Conservation (phyloP, 352 stramenopile genomes). For the Lagenidium sp. region DNA sequence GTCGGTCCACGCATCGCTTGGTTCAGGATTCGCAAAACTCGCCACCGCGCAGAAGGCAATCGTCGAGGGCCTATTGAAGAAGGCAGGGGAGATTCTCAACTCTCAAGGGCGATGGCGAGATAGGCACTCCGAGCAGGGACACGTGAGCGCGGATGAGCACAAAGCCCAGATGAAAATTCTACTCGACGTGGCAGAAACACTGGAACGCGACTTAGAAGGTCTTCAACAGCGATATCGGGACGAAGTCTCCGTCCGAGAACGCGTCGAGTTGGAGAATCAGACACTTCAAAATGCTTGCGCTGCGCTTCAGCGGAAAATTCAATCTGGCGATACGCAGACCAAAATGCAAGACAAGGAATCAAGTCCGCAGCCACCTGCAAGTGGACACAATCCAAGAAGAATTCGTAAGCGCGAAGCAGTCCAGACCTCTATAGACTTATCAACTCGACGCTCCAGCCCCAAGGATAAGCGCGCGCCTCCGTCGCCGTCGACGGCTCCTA, state of each 20-base stretch:
- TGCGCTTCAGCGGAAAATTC: background rate
- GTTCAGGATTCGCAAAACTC: constrained; percentile 25
- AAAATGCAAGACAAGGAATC: background rate
- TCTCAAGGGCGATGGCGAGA: too few species aligned
- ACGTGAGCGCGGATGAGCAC: constrained; percentile 16
- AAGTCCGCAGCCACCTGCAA: background rate
- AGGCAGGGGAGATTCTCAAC: too few species aligned
- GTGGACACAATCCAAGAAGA: too few species aligned
- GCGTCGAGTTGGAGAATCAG: constrained; percentile 35
- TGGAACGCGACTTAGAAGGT: constrained; percentile 48
- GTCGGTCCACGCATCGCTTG: constrained; percentile 20
- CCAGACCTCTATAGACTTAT: too few species aligned
- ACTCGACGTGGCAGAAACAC: constrained; percentile 48
- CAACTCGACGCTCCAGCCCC: too few species aligned
- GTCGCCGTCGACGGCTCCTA: background rate
- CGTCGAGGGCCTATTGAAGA: constrained; percentile 25
- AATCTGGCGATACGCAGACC: background rate
- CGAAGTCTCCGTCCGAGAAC: constrained; percentile 35
- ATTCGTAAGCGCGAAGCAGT: too few species aligned
- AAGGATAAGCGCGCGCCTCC: background rate
- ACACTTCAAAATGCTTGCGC: constrained; percentile 9
- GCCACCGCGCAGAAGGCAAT: constrained; percentile 41
- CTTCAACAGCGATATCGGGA: constrained; percentile 29
- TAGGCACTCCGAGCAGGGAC: too few species aligned
- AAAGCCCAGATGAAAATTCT: constrained; percentile 49